Evolutionary conservation across 495 filamentous ascomycete species (phyloP), one percentile per base, ranked within the genome.

Genomic region (Talaromyces proteolyticus): DNA sequence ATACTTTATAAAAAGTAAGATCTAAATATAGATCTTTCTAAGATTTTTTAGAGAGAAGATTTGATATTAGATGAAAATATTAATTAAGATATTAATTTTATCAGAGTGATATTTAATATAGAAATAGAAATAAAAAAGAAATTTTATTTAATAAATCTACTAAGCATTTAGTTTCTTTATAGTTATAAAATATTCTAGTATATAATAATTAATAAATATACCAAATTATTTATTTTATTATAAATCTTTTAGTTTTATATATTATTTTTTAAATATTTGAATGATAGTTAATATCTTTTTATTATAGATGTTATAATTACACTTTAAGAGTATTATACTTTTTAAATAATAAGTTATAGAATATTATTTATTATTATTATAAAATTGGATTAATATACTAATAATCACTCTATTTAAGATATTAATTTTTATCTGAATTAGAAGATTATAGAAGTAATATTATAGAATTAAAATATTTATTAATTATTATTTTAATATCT

Each of bases 401-500:
- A 34, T 34, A 34, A 34, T 10, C 14, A 34, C 14, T 34, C 14
- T 34, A 34, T 34, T 34, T 34, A 34, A 34, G 4, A 4, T 34
- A 34, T 34, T 34, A 34, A 34, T 34, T 34, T 34, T 14, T 34
- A 34, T 34, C 8, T 34, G 14, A 2, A 34, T 34, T 10, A 4
- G 14, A 2, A 10, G 14, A 34, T 34, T 34, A 34, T 34, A 34
- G 14, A 34, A 34, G 4, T 34, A 34, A 34, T 24, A 46, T 24
- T 20, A 43, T 23, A 20, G 17, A 20, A 43, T 20, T 43, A 43
- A 5, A 20, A 20, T 23, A 24, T 24, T 24, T 46, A 24, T 24
- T 24, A 24, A 46, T 46, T 46, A 46, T 24, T 46, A 46, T 24
- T 46, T 20, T 20, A 34, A 4, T 34, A 34, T 34, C 14, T 34